Evolutionary conservation across 176 grass and related monocot species (phyloP), one percentile per base, ranked within the genome.

Genomic region (Alloteropsis semialata): DNA sequence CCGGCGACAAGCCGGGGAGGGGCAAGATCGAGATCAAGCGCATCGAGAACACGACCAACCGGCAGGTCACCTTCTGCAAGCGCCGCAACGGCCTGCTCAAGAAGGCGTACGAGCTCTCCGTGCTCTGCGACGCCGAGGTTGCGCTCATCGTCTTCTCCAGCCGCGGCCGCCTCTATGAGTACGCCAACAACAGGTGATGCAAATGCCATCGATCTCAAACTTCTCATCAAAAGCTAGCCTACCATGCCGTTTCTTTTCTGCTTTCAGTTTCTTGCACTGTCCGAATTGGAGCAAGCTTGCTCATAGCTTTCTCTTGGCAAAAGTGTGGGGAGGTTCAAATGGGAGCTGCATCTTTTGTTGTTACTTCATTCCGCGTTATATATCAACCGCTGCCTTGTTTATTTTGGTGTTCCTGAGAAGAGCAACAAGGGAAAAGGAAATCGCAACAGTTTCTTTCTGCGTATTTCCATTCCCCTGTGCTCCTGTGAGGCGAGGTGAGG

Each of bases 61-160:
- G 92, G 65, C 92, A 94, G 86, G 92, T 94, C 42, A 94, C 92
- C 89, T 94, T 94, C 89, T 94, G 86, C 86, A 91, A 94, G 89
- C 92, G 92, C 76, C 92, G 92, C 34, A 94, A 94, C 72, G 92
- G 92, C 29, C 92, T 94, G 28, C 92, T 94, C 36, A 94, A 94
- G 86, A 94, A 94, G 86, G 89, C 92, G 15, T 94, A 91, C 42
- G 92, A 94, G 78, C 87, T 94, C n/a, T 94, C 92, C 4, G 86
- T 94, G 34, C 84, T 94, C 71, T 94, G 92, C 80, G 92, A 94
- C 71, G 89, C 92, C 57, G 92, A 94, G 86, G 84, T 94, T 8
- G 86, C 89, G 12, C 92, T 94, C 71, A 44, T 94, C 76, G 88
- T 94, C 89, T 94, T 94, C 86, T 94, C 92, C 86, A 88, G 86